Evolutionary conservation across 331 rosid genomes (phyloP), one percentile per base, ranked within the genome.

Genomic region (Pyrus hybrid): DNA sequence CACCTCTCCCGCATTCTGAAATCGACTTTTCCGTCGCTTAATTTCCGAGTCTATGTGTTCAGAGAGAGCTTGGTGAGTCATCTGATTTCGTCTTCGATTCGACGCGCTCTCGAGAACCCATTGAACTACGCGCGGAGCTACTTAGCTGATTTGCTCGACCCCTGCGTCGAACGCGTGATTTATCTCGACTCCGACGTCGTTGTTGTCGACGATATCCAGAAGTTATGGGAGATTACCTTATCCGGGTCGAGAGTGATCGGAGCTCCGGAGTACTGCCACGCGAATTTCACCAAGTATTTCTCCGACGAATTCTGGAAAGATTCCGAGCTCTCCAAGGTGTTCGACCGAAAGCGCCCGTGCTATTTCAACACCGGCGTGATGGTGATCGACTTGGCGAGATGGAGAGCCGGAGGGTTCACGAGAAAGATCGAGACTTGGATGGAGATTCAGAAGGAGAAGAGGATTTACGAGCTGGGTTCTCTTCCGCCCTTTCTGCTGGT

Each of bases 341-440:
- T 95, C 61, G 76, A 62, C 21, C 87, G 83, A 63, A 84, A 80
- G 63, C 85, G 26, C 2, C 89, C 97, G 1, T 95, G 99, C 61
- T 95, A 95, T 79, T 95, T 95, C 92, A 95, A 95, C 80, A 92
- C 97, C 0, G 99, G 97, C 18, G 99, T 95, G 72, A 95, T 95
- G 97, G 83, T 90, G 13, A 88, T 95, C 89, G 93, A 95, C 72
- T 84, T 95, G 82, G 81, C 37, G 29, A 85, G 63, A 30, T 95
- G 99, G 99, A 88, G 93, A 58, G 58, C 80, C 8, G 96, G 92
- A 21, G 93, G 74, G 0, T 90, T 82, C 73, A 90, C 97, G 8
- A 80, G 77, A 68, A 85, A 76, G 89, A 90, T 95, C 53, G 97
- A 92, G 86, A 79, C 71, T 5, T 95, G 99, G 99, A 95, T 95